Evolutionary conservation across 2,329 filamentous ascomycete genomes (phyloP).

Genomic region (Calonectria multiphialidica): DNA sequence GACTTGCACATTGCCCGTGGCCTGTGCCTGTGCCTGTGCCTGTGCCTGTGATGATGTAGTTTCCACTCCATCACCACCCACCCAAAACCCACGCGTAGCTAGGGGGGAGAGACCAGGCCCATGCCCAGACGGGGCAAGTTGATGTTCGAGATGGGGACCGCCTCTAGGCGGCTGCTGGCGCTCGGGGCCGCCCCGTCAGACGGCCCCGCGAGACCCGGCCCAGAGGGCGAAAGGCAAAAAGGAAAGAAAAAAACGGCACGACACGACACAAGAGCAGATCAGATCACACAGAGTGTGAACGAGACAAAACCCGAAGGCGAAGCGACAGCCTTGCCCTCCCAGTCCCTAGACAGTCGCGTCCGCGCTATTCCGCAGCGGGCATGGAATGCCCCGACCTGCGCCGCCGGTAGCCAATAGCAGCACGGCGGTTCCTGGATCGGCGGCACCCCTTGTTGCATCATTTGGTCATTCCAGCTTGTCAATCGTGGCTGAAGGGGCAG

Average conservation of each 20-base stretch:
- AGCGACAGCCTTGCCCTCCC: slow-evolving; percentile 4
- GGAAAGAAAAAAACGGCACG: background rate
- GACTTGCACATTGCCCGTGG: too few species aligned
- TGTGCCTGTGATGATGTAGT: background rate
- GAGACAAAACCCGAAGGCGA: background rate
- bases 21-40: background rate
- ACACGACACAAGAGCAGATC: background rate
- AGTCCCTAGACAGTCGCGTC: background rate
- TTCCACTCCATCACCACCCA: background rate
- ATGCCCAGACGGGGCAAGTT: slow-evolving; percentile 11
- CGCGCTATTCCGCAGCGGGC: background rate
- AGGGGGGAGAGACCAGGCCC: background rate
- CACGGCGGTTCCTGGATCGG: background rate
- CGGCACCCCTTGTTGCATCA: slow-evolving; percentile 1
- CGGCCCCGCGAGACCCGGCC: slow-evolving; percentile 2
- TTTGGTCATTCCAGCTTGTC: slow-evolving; percentile 10
- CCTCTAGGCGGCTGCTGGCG: background rate
- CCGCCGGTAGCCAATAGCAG: background rate
- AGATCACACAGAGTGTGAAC: background rate
- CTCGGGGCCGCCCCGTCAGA: background rate
- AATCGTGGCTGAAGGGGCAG: slow-evolving; percentile 7
- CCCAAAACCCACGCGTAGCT: too few species aligned
- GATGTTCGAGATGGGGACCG: background rate
- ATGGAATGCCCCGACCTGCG: background rate
- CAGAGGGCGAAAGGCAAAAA: background rate